Evolutionary conservation across 2,329 filamentous ascomycete species (phyloP), one percentile per base, ranked within the genome.

Genomic region (Talaromyces sp.): DNA sequence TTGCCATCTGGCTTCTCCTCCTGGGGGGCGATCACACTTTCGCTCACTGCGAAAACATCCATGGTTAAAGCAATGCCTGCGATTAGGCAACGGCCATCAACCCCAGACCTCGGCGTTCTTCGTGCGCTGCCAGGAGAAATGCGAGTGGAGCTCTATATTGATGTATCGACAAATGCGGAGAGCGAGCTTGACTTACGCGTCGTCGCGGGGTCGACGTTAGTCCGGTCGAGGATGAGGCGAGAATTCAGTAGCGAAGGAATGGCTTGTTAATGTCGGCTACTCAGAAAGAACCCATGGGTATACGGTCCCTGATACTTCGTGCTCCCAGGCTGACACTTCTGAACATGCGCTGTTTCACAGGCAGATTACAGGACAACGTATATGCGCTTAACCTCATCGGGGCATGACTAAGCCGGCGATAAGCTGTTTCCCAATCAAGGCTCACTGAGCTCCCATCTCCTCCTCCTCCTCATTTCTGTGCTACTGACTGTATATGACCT

Each of bases 21-120:
- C 42, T 70, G 70, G 61, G 73, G 70, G 14, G 31, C 12, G 54
- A 73, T 68, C 60, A 76, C 72, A 64, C 71, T 70, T 67, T 79
- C 78, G 55, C 75, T 74, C 42, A 77, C 72, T 40, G 75, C 75
- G 60, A 80, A 75, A 34, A 73, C 71, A 66, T 81, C 78, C 78
- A 81, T 81, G 56, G 65, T 66, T 56, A 47, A 51, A 36, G 14
- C 61, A 14, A 18, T 53, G 6, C 14, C 50, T 53, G 44, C 27
- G 7, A 53, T 30, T 31, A 3, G 2, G 14, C 23, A 53, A 30
- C 14, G 28, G 50, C 50, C 50, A 53, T 53, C 50, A 31, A 53
- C 50, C 50, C 27, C 50, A 53, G 30, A 53, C 30, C 50, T 53
- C 30, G 27, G 12, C 14, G 28, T 30, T 53, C 28, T 14, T 16